phyloP scores from a whole-genome alignment of 257 asterid genomes.

The Oldenlandia corymbosa region DNA sequence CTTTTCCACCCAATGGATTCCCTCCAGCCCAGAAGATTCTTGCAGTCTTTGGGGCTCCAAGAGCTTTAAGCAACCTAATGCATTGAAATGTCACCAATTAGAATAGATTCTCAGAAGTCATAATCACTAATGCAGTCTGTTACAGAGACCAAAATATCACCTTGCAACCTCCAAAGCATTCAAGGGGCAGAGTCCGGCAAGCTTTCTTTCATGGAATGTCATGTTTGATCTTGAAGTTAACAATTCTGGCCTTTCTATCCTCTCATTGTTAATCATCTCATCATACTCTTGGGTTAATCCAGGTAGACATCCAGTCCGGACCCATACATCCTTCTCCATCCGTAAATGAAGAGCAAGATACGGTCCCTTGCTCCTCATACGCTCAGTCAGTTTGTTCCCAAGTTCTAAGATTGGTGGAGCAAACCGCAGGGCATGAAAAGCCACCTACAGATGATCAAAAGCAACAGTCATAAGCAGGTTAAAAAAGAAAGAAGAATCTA shows the following conservation, averaged over 20 bases:
- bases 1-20: constrained; percentile 79
- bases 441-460: constrained; percentile 52
- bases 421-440: constrained; percentile 74
- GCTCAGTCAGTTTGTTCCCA: constrained; percentile 62
- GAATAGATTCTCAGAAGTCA: not conserved
- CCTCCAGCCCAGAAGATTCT: constrained; percentile 96
- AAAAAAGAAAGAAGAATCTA: not conserved
- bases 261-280: constrained; percentile 62
- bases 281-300: constrained; percentile 59
- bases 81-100: not conserved
- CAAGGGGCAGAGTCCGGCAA: constrained; percentile 85
- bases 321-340: constrained; percentile 98
- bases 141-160: constrained; percentile 20
- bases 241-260: constrained; percentile 58
- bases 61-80: constrained; percentile 75
- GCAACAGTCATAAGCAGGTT: constrained; percentile 1
- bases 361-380: constrained; percentile 87
- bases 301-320: constrained; percentile 88
- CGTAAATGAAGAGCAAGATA: constrained; percentile 86
- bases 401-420: constrained; percentile 57
- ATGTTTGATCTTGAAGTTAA: constrained; percentile 78
- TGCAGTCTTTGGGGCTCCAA: constrained; percentile 71
- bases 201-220: constrained; percentile 74
- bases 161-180: constrained; percentile 74
- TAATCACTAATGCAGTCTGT: not conserved